phyloP scores from a whole-genome alignment of 495 filamentous ascomycete genomes.

The Parathielavia hyrcaniae region DNA sequence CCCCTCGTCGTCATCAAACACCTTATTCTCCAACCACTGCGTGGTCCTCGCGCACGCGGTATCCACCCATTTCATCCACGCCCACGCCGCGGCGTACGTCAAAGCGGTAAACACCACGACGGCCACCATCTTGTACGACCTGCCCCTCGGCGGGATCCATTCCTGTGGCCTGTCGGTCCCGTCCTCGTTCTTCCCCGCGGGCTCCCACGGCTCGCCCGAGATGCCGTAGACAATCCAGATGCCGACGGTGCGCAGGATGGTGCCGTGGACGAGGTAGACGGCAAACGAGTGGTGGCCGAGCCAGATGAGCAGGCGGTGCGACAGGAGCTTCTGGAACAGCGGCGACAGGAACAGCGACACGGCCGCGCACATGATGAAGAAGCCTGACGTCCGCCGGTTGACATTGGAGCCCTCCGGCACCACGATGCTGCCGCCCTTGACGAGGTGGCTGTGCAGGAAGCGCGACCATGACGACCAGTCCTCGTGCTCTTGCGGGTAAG shows the following conservation, averaged over 20 bases:
- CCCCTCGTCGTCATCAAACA: conserved; percentile 48
- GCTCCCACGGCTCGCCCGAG: conserved; percentile 42
- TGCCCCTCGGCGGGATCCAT: conserved; percentile 37
- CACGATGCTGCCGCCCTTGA: conserved; percentile 42
- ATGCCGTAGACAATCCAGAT: conserved; percentile 61
- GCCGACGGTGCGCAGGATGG: conserved; percentile 54
- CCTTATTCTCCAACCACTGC: conserved; percentile 49
- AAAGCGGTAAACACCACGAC: conserved; percentile 39
- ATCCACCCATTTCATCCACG: conserved; percentile 64
- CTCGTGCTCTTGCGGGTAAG: conserved; percentile 55
- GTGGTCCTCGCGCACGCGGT: conserved; percentile 55
- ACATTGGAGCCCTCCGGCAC: conserved; percentile 51
- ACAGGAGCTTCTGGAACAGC: conserved; percentile 48
- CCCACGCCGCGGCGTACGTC: conserved; percentile 49
- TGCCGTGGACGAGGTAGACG: conserved; percentile 61
- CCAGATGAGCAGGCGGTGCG: conserved; percentile 55
- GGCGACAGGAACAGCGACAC: conserved; percentile 52
- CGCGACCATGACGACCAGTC: conserved; percentile 54
- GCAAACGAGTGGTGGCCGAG: conserved; percentile 62
- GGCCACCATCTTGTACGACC: conserved; percentile 27
- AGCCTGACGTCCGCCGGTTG: conserved; percentile 46
- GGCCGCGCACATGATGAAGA: conserved; percentile 52
- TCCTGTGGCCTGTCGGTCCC: conserved; percentile 24
- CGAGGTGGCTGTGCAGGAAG: conserved; percentile 35
- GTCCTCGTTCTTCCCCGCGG: conserved; percentile 31